These are phyloP conservation scores for Brasilioporus rufonigricans DNA, from an alignment of 768 basidiomycete species.

Conservation along the genomic window DNA sequence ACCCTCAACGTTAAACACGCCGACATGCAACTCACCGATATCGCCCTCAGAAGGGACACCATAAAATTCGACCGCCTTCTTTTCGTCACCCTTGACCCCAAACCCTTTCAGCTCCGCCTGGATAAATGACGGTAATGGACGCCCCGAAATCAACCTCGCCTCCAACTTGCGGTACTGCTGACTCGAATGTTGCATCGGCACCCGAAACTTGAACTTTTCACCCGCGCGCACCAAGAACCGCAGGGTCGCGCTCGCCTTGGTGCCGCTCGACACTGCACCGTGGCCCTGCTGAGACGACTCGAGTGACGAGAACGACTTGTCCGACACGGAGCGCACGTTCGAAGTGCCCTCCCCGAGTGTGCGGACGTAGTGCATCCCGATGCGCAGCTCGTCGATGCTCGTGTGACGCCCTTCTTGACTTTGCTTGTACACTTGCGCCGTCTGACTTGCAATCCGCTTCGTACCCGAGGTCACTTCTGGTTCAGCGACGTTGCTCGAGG, in stretches of 20 bases:
- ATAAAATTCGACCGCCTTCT: conserved; percentile 53
- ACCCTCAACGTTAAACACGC: conserved; percentile 50
- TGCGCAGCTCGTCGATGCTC: conserved; percentile 62
- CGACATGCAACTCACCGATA: conserved; percentile 53
- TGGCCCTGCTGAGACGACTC: conserved; percentile 53
- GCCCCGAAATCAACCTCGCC: conserved; percentile 50
- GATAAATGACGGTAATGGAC: conserved; percentile 54
- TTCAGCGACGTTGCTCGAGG: conserved; percentile 24
- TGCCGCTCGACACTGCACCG: conserved; percentile 19
- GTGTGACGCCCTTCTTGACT: conserved; percentile 33
- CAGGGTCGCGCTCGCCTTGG: conserved; percentile 23
- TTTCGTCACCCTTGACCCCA: conserved; percentile 34
- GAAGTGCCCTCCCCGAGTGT: conserved; percentile 56
- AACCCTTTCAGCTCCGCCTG: conserved; percentile 46
- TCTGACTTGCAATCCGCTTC: conserved; percentile 59
- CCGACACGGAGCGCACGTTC: conserved; percentile 33
- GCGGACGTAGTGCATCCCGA: conserved; percentile 70
- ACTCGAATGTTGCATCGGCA: conserved; percentile 38
- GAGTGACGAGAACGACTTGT: conserved; percentile 57
- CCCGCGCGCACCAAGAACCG: conserved; percentile 54
- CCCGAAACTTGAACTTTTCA: conserved; percentile 58
- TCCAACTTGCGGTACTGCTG: conserved; percentile 39
- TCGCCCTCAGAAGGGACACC: conserved; percentile 52
- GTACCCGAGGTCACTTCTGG: conserved; percentile 25
- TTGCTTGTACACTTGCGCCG: conserved; percentile 54